Conservation (phyloP, 208 protist species). For the Entamoeba invadens region DNA sequence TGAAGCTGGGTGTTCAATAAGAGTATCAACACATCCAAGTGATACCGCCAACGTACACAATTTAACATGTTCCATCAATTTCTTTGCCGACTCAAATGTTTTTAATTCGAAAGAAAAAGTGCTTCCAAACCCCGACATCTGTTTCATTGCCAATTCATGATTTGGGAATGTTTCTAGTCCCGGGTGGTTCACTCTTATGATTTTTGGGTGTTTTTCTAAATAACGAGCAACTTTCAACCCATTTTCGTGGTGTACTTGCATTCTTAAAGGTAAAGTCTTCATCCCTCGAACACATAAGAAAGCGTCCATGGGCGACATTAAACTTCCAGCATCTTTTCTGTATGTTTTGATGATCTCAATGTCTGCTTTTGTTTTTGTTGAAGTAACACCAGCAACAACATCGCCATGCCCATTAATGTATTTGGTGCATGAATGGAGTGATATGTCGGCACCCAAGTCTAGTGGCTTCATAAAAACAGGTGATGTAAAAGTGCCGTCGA, state of each 20-base stretch:
- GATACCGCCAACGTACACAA: background rate
- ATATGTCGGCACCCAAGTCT: slow-evolving; percentile 71
- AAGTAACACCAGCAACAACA: slow-evolving; percentile 56
- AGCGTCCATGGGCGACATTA: slow-evolving; percentile 7
- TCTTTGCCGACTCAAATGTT: background rate
- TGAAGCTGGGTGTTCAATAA: slow-evolving; percentile 16
- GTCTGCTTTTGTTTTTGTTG: background rate
- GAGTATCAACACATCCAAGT: slow-evolving; percentile 11
- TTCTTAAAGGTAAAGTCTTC: slow-evolving; percentile 10
- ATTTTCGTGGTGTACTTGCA: slow-evolving; percentile 11
- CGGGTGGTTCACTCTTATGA: slow-evolving; percentile 9
- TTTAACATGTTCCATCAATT: background rate
- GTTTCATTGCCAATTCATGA: slow-evolving; percentile 2
- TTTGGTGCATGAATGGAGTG: slow-evolving; percentile 76
- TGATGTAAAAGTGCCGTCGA: slow-evolving; percentile 84
- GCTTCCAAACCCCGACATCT: background rate
- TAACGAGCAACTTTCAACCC: background rate
- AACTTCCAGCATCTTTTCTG: background rate
- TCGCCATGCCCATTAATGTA: slow-evolving; percentile 80
- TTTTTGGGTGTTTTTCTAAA: slow-evolving; percentile 2
- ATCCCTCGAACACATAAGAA: slow-evolving; percentile 11
- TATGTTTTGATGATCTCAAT: background rate
- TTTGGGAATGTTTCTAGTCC: background rate
- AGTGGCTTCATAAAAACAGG: slow-evolving; percentile 55
- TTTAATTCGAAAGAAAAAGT: background rate